Evolutionary conservation across 352 stramenopile species (phyloP).

Genomic region (Phytophthora megakarya): DNA sequence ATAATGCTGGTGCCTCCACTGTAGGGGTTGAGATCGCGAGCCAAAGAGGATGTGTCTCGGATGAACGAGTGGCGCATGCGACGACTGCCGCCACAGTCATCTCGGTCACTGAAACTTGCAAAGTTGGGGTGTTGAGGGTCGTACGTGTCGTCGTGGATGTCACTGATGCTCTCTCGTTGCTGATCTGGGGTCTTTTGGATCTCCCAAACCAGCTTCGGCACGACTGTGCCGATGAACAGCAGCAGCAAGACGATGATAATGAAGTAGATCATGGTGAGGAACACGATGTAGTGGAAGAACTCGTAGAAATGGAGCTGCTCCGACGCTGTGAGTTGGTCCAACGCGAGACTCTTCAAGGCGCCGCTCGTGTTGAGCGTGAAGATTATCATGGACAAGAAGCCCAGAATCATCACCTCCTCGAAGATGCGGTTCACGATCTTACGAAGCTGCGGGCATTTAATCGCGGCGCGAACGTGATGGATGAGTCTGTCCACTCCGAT

Average conservation of each 20-base stretch:
- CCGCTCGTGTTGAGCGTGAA: constrained; percentile 88
- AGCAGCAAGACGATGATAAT: constrained; percentile 86
- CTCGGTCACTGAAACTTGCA: constrained; percentile 27
- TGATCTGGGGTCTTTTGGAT: constrained; percentile 40
- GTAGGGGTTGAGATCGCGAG: constrained; percentile 23
- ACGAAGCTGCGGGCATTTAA: constrained; percentile 79
- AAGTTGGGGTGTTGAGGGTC: constrained; percentile 22
- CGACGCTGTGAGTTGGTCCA: constrained; percentile 49
- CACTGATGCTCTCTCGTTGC: constrained; percentile 29
- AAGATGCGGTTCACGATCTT: constrained; percentile 88
- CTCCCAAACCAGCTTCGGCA: constrained; percentile 80
- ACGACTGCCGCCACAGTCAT: constrained; percentile 25
- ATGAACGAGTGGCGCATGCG: constrained; percentile 42
- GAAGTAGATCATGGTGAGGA: constrained; percentile 91
- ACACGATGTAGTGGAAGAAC: constrained; percentile 92
- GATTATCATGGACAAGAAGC: constrained; percentile 89
- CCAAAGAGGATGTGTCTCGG: constrained; percentile 26
- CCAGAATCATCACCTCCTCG: constrained; percentile 89
- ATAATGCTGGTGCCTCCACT: constrained; percentile 21
- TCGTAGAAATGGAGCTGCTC: constrained; percentile 89
- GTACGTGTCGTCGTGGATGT: constrained; percentile 38
- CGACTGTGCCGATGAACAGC: constrained; percentile 84
- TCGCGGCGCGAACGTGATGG: constrained; percentile 48
- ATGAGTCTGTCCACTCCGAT: constrained; percentile 67
- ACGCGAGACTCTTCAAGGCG: constrained; percentile 55